Evolutionary conservation across 306 rosid genomes (phyloP).

Genomic region (Cicer pinnatifidum): DNA sequence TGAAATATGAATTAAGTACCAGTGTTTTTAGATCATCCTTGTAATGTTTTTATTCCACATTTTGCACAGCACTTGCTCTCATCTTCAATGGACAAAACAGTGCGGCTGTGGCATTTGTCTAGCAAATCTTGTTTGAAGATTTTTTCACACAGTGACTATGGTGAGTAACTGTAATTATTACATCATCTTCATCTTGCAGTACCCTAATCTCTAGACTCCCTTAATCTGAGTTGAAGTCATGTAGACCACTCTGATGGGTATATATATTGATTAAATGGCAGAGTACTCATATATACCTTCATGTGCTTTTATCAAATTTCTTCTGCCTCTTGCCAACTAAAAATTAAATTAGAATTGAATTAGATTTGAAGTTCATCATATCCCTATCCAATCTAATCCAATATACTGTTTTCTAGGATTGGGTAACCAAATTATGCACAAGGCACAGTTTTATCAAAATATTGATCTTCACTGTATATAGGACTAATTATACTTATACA

Average conservation of each 20-base stretch:
- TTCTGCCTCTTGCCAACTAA: slow-evolving; percentile 15
- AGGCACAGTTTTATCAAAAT: slow-evolving; percentile 24
- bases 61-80: slow-evolving; percentile 87
- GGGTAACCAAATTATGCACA: slow-evolving; percentile 6
- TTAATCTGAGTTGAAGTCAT: slow-evolving; percentile 31
- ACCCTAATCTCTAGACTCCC: slow-evolving; percentile 32
- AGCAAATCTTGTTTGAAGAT: slow-evolving; percentile 82
- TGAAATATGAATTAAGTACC: slow-evolving; percentile 23
- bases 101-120: slow-evolving; percentile 92
- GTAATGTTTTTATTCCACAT: slow-evolving; percentile 40
- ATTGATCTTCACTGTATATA: slow-evolving; percentile 17
- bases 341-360: slow-evolving; percentile 18
- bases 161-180: slow-evolving; percentile 56
- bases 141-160: slow-evolving; percentile 93
- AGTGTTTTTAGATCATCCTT: slow-evolving; percentile 31
- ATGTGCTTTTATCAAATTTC: slow-evolving; percentile 15
- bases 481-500: slow-evolving; percentile 7
- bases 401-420: slow-evolving; percentile 9
- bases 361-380: slow-evolving; percentile 6
- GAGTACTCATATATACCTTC: background rate
- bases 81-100: slow-evolving; percentile 99
- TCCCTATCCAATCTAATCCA: slow-evolving; percentile 26
- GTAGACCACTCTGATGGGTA: slow-evolving; percentile 20
- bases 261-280: slow-evolving; percentile 20
- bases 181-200: slow-evolving; percentile 24